Conservation (phyloP, 495 filamentous ascomycete species). For the Apiosordaria backusii region DNA sequence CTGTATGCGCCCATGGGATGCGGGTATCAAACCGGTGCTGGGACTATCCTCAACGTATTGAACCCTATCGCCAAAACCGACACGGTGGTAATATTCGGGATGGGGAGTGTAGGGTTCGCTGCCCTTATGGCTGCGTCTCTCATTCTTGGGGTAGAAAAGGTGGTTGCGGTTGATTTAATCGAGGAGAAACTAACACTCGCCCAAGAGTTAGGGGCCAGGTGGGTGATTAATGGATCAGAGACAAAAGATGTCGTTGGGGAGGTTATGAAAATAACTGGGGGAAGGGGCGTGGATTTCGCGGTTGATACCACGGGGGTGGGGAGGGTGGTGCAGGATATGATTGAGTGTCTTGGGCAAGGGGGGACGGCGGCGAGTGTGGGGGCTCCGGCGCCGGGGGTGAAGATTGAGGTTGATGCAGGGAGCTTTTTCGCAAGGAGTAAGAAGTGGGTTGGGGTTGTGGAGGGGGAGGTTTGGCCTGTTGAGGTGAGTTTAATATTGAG, state of each 20-base stretch:
- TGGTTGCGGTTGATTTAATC: conserved; percentile 47
- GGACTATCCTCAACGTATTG: conserved; percentile 39
- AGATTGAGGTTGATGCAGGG: conserved; percentile 5
- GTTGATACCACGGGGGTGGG: conserved; percentile 17
- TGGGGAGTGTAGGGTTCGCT: conserved; percentile 44
- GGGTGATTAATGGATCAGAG: conserved; percentile 32
- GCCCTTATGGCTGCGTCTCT: conserved; percentile 32
- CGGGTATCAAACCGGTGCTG: conserved; percentile 42
- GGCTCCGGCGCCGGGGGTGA: not conserved
- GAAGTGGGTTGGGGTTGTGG: conserved; percentile 26
- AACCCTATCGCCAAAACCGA: conserved; percentile 27
- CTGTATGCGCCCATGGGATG: conserved; percentile 42
- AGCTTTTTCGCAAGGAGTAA: conserved; percentile 21
- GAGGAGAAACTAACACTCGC: conserved; percentile 41
- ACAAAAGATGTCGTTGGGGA: conserved; percentile 13
- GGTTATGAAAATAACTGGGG: conserved; percentile 8
- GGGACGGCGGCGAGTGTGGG: conserved; percentile 19
- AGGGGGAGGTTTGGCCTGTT: conserved; percentile 17
- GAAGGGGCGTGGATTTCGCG: conserved; percentile 13
- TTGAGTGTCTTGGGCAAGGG: conserved; percentile 11
- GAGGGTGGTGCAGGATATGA: conserved; percentile 17
- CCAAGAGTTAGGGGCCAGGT: conserved; percentile 41
- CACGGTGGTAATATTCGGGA: conserved; percentile 39
- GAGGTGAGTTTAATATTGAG: conserved; percentile 1
- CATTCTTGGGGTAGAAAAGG: conserved; percentile 19